Evolutionary conservation across 148 eudicot species (phyloP), one percentile per base, ranked within the genome.

Genomic region (Drosera capensis): DNA sequence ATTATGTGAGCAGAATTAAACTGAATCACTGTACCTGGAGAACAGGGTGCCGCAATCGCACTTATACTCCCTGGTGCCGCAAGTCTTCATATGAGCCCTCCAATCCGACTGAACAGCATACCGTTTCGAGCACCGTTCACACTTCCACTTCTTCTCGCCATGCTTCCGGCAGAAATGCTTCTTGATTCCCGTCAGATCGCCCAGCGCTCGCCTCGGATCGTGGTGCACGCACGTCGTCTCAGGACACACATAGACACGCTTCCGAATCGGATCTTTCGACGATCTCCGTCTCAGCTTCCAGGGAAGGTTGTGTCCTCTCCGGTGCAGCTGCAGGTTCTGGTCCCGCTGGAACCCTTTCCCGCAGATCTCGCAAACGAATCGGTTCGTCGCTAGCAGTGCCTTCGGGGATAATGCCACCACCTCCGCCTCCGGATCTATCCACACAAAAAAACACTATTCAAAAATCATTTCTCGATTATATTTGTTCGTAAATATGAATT

Each of bases 61-160:
- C 21, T 68, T 54, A 20, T 82, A 82, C 70, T 82, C 85, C 1
- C 68, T 58, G 8, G 79, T 66, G 8, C 93, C 93, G 22, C 93
- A 82, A 15, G 77, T 71, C 54, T 78, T 82, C 72, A 72, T 68
- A 28, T 82, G 93, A 0, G 93, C 93, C 62, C 78, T 82, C 81
- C 81, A 82, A 57, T 82, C 93, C 14, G 92, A 81, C 45, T 66
- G 78, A 8, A 81, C 92, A 3, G 85, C 92, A 17, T 81, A 81
- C 20, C 64, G 74, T 57, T 82, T 82, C 1, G 66, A 38, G 38
- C 93, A 82, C 34, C 85, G 58, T 26, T 78, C 85, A 31, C 93
- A 82, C 62, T 78, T 67, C 66, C 64, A 82, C 43, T 78, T 82
- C 74, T 82, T 82, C 66, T 81, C 92, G n/a, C 92, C 92, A 34